Conservation (phyloP, 768 basidiomycete genomes). For the Phaffia tasmanica region DNA sequence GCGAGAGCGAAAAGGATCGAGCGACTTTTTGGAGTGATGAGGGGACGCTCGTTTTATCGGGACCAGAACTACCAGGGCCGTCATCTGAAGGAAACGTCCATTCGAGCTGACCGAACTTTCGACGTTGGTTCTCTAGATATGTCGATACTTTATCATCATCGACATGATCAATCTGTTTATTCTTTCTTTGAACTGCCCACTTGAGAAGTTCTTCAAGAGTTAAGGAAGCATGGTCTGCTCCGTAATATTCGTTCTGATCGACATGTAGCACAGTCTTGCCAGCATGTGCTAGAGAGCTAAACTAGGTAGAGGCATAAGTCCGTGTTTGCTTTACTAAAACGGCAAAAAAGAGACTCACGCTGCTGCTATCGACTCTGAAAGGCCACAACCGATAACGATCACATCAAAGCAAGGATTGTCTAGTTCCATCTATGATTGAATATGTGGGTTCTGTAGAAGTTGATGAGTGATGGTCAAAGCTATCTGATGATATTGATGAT, state of each 20-base stretch:
- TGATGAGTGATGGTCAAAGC: background rate
- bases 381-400: conserved; percentile 41
- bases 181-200: conserved; percentile 49
- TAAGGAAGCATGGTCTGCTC: conserved; percentile 66
- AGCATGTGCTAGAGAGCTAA: conserved; percentile 75
- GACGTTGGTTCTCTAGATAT: conserved; percentile 11
- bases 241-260: conserved; percentile 75
- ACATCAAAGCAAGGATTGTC: conserved; percentile 38
- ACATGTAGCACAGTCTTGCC: conserved; percentile 80
- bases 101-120: background rate
- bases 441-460: too few relatives aligned
- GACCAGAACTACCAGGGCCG: background rate
- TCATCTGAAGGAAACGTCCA: conserved; percentile 14
- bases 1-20: conserved; percentile 71
- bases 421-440: conserved; percentile 16
- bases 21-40: conserved; percentile 45
- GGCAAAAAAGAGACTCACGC: conserved; percentile 54
- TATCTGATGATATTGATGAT: too few relatives aligned
- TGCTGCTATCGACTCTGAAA: conserved; percentile 73
- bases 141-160: background rate
- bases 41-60: background rate
- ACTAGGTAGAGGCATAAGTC: background rate
- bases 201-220: conserved; percentile 64
- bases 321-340: background rate
- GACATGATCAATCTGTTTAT: background rate